These are phyloP conservation scores for Pseudonectria buxi DNA, from an alignment of 2,329 filamentous ascomycete species.

Conservation along the genomic window DNA sequence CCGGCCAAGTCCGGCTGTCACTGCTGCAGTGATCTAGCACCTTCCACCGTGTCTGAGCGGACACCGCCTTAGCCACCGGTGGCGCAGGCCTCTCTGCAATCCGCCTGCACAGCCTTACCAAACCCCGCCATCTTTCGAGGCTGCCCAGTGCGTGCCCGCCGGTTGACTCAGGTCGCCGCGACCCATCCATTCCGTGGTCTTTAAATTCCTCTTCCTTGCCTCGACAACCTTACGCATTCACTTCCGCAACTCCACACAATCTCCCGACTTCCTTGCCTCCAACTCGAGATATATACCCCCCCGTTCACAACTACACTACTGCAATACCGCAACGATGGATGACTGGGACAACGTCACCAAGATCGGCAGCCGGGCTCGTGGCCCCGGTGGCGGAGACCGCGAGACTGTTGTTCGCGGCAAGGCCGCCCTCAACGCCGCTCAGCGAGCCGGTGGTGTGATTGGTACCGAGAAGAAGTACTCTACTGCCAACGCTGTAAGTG, in stretches of 20 bases:
- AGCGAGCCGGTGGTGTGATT: constrained; percentile 68
- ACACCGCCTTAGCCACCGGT: constrained; percentile 12
- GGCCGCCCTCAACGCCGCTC: constrained; percentile 77
- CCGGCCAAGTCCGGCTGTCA: background rate
- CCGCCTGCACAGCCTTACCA: constrained; percentile 1
- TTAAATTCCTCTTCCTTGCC: constrained; percentile 21
- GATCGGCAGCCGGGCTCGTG: constrained; percentile 81
- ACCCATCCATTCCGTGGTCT: constrained; percentile 25
- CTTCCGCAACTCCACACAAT: constrained; percentile 6
- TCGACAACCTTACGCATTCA: constrained; percentile 14
- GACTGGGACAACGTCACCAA: constrained; percentile 89
- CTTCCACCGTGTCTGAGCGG: constrained; percentile 16
- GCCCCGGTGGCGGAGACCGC: constrained; percentile 58
- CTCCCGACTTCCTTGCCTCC: constrained; percentile 4
- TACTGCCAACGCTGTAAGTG: constrained; percentile 58
- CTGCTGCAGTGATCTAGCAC: constrained; percentile 21
- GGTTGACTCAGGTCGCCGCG: constrained; percentile 32
- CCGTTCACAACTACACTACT: constrained; percentile 11
- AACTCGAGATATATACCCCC: no score
- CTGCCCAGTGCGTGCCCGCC: no score
- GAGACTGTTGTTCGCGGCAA: constrained; percentile 89
- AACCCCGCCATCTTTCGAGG: constrained; percentile 18
- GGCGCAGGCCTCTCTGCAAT: constrained; percentile 12
- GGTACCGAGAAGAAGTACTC: constrained; percentile 87
- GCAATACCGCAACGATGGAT: constrained; percentile 46